Evolutionary conservation across 441 rosid species (phyloP).

Genomic region (Rhodomyrtus psidioides): DNA sequence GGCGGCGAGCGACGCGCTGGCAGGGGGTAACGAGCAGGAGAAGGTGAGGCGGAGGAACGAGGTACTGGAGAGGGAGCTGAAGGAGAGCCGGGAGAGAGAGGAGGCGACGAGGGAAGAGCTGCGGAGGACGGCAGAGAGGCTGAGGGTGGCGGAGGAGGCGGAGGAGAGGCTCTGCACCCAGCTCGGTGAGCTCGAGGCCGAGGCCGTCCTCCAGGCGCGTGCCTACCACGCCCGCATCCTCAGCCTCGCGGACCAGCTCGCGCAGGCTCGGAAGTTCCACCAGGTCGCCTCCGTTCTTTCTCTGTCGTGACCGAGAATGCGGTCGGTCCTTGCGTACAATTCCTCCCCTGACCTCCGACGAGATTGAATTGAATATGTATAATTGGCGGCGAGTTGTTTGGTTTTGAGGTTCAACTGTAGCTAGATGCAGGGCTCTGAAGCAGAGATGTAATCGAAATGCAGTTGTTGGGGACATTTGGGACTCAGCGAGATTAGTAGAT

Average conservation of each 20-base stretch:
- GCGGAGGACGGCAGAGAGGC: slow-evolving; percentile 1
- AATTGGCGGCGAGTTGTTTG: neutral
- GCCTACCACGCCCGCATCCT: slow-evolving; percentile 1
- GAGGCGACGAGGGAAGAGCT: slow-evolving; percentile 13
- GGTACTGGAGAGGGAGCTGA: slow-evolving; percentile 16
- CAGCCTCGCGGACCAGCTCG: slow-evolving; percentile 1
- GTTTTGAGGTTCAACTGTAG: neutral
- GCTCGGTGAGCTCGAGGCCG: slow-evolving; percentile 21
- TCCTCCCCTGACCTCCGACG: neutral
- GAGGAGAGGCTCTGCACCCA: slow-evolving; percentile 20
- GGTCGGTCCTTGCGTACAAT: neutral
- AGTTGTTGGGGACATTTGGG: neutral
- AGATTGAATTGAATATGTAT: neutral
- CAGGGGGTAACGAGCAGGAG: neutral
- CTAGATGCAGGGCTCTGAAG: neutral
- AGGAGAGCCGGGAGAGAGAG: slow-evolving; percentile 11
- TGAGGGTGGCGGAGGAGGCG: slow-evolving; percentile 12
- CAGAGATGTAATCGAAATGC: neutral
- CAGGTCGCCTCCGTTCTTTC: neutral
- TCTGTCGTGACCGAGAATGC: neutral
- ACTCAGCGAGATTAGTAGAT: neutral
- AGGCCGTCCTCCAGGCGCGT: slow-evolving; percentile 8
- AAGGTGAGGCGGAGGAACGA: slow-evolving; percentile 10
- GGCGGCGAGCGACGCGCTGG: neutral
- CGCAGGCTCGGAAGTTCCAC: slow-evolving; percentile 6